A percentile compares a stretch with the other conserved stretches of the same genome.
Evolutionary conservation across 345 rosid genomes (phyloP).

Genomic region (Moricandia arvensis): DNA sequence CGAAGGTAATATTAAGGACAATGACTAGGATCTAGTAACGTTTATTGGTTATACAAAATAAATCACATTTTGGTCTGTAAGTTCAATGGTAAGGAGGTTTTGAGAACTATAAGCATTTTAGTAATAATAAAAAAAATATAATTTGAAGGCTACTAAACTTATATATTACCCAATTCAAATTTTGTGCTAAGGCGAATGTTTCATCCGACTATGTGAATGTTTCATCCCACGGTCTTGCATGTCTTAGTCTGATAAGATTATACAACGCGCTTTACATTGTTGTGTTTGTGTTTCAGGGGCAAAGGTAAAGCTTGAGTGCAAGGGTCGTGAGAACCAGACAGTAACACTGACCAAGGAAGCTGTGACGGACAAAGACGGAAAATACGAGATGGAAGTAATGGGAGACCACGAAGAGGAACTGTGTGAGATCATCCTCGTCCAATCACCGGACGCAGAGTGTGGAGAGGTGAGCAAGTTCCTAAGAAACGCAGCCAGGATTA

Average conservation of each 20-base stretch:
- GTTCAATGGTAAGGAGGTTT: background rate
- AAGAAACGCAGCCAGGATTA: slow-evolving; percentile 46
- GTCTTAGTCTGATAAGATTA: background rate
- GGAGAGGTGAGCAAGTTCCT: slow-evolving; percentile 38
- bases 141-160: background rate
- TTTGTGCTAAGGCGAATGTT: background rate
- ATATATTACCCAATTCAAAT: background rate
- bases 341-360: slow-evolving; percentile 44
- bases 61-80: background rate
- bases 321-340: slow-evolving; percentile 37
- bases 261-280: background rate
- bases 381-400: slow-evolving; percentile 47
- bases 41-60: background rate
- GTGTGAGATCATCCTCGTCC: slow-evolving; percentile 49
- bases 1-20: slow-evolving; percentile 29
- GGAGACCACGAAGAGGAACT: slow-evolving; percentile 72
- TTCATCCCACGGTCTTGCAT: background rate
- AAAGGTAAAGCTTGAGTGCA: slow-evolving; percentile 62
- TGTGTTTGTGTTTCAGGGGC: slow-evolving; percentile 41
- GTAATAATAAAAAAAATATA: no score
- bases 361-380: slow-evolving; percentile 42
- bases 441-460: slow-evolving; percentile 54
- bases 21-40: background rate
- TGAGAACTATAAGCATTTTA: background rate
- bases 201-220: background rate